phyloP scores from a whole-genome alignment of 2,329 filamentous ascomycete species.

The Gaeumannomyces sp. region DNA sequence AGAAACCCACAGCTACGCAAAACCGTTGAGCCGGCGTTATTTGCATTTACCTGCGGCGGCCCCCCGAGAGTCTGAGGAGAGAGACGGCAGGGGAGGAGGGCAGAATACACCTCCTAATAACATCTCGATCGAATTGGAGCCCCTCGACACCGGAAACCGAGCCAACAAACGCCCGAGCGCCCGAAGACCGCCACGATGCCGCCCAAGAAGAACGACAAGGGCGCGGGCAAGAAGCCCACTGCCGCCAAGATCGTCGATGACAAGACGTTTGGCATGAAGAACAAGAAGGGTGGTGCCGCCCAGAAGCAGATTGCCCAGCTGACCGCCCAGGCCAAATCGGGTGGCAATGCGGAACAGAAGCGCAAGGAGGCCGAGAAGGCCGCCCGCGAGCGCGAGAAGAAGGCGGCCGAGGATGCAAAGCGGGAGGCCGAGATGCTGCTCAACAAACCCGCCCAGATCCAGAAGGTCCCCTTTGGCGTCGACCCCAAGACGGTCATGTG shows the following conservation, averaged over 20 bases:
- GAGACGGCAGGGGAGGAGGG: background rate
- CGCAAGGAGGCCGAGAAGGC: constrained; percentile 63
- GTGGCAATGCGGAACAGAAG: constrained; percentile 84
- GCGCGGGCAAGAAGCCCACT: constrained; percentile 47
- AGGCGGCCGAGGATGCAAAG: constrained; percentile 77
- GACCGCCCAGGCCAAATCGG: constrained; percentile 62
- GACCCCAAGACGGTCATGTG: constrained; percentile 97
- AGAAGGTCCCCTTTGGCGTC: constrained; percentile 96
- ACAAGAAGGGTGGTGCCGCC: constrained; percentile 90
- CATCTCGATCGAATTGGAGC: background rate
- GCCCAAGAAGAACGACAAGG: constrained; percentile 59
- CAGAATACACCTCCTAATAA: background rate
- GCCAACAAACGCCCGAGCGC: background rate
- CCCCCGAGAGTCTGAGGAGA: background rate
- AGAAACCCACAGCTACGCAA: background rate
- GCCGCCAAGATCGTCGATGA: constrained; percentile 70
- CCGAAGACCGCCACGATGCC: constrained; percentile 52
- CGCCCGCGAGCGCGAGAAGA: constrained; percentile 77
- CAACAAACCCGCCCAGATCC: constrained; percentile 87
- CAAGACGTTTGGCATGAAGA: constrained; percentile 99
- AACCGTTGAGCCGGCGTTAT: background rate
- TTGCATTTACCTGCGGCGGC: background rate
- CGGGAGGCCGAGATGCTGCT: constrained; percentile 76
- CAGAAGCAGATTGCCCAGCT: constrained; percentile 89
- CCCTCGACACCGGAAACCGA: background rate